Evolutionary conservation across 2,329 filamentous ascomycete genomes (phyloP).

Genomic region (Fusarium circinatum): DNA sequence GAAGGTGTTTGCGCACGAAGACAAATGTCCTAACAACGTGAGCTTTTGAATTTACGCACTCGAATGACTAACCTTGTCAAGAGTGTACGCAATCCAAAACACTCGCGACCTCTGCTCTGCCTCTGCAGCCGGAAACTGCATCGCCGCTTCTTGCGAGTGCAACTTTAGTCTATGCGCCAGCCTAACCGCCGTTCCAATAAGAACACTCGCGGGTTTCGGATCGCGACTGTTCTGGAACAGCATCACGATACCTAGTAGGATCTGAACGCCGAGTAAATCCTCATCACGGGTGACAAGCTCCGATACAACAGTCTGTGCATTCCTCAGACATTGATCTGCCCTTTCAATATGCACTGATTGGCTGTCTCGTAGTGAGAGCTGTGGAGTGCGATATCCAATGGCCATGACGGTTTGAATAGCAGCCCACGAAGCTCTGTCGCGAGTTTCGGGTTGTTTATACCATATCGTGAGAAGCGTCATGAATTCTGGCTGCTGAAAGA

Average conservation of each 20-base stretch:
- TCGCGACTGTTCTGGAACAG: slow-evolving; percentile 52
- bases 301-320: slow-evolving; percentile 52
- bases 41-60: neutral
- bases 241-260: slow-evolving; percentile 52
- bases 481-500: slow-evolving; percentile 52
- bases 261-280: slow-evolving; percentile 53
- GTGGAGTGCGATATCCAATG: slow-evolving; percentile 47
- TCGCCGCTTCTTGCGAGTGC: slow-evolving; percentile 45
- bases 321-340: slow-evolving; percentile 49
- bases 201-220: slow-evolving; percentile 50
- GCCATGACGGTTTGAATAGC: slow-evolving; percentile 54
- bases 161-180: slow-evolving; percentile 51
- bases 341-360: slow-evolving; percentile 33
- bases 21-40: slow-evolving; percentile 45
- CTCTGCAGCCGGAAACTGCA: slow-evolving; percentile 44
- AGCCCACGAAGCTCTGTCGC: slow-evolving; percentile 48
- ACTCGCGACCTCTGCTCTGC: slow-evolving; percentile 50
- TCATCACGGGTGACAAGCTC: slow-evolving; percentile 52
- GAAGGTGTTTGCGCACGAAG: slow-evolving; percentile 52
- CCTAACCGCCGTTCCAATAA: slow-evolving; percentile 53
- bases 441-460: slow-evolving; percentile 42
- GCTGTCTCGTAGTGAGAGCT: slow-evolving; percentile 27
- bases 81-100: slow-evolving; percentile 55
- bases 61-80: slow-evolving; percentile 50
- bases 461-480: slow-evolving; percentile 50